These are phyloP conservation scores for Synchytrium microbalum DNA, from an alignment of 371 early-diverging fungal species.

Conservation along the genomic window DNA sequence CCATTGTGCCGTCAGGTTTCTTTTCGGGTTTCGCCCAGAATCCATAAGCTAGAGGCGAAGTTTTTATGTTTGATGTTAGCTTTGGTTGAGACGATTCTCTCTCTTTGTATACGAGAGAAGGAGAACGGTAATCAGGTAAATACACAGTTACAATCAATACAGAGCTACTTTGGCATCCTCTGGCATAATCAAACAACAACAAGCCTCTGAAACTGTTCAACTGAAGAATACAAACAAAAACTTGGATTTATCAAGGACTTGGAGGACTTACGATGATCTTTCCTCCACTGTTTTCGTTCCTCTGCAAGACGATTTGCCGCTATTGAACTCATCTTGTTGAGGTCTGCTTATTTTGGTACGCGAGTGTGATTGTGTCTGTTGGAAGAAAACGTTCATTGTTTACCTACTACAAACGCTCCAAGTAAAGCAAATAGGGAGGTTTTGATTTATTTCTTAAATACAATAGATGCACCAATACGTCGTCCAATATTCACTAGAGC, in stretches of 20 bases:
- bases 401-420: too few relatives aligned
- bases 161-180: too few relatives aligned
- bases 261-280: slow-evolving; percentile 86
- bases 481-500: not conserved
- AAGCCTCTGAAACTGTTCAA: slow-evolving; percentile 1
- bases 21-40: slow-evolving; percentile 68
- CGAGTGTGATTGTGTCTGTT: not conserved
- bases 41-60: slow-evolving; percentile 39
- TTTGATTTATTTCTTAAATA: too few relatives aligned
- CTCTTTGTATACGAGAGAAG: slow-evolving; percentile 3
- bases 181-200: too few relatives aligned
- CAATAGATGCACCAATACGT: not conserved
- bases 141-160: too few relatives aligned
- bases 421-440: too few relatives aligned
- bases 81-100: not conserved
- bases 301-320: slow-evolving; percentile 66
- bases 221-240: not conserved
- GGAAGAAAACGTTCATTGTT: not conserved
- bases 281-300: slow-evolving; percentile 96
- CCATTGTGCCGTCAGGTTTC: slow-evolving; percentile 66
- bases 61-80: slow-evolving; percentile 2
- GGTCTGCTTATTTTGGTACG: slow-evolving; percentile 4
- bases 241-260: not conserved
- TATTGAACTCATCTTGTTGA: slow-evolving; percentile 17
- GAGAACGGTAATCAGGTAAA: too few relatives aligned